These are phyloP conservation scores for Cordyceps javanica DNA, from an alignment of 2,329 filamentous ascomycete species.

Conservation along the genomic window DNA sequence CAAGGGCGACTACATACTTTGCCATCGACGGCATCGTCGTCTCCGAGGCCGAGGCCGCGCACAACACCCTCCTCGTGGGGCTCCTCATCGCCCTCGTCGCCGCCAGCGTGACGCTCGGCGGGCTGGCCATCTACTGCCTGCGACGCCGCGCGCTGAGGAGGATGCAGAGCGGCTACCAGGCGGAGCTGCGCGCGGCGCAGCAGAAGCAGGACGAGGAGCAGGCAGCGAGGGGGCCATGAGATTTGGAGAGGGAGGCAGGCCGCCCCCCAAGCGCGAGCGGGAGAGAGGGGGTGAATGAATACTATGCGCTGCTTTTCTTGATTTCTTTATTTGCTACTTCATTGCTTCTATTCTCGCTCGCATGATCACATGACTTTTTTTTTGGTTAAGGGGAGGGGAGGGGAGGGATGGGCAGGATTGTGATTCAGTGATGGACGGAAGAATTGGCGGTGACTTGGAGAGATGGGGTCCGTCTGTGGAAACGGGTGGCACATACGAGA, in stretches of 20 bases:
- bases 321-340: too few species aligned
- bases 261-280: not conserved
- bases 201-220: not conserved
- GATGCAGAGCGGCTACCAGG: not conserved
- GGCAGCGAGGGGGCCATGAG: not conserved
- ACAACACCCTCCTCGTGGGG: conserved; percentile 5
- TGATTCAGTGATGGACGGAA: too few species aligned
- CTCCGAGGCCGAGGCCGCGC: not conserved
- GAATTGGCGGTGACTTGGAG: too few species aligned
- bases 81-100: not conserved
- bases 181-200: not conserved
- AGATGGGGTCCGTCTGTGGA: too few species aligned
- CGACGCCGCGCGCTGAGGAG: not conserved
- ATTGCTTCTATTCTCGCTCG: too few species aligned
- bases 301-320: too few species aligned
- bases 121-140: not conserved
- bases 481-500: too few species aligned
- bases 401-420: too few species aligned
- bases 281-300: not conserved
- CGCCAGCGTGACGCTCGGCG: conserved; percentile 3
- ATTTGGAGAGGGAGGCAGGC: not conserved
- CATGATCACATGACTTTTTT: too few species aligned
- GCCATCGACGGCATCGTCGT: not conserved
- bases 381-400: too few species aligned
- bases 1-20: not conserved